Evolutionary conservation across 176 grass and related monocot genomes (phyloP).

Genomic region (Oropetium thomaeum): DNA sequence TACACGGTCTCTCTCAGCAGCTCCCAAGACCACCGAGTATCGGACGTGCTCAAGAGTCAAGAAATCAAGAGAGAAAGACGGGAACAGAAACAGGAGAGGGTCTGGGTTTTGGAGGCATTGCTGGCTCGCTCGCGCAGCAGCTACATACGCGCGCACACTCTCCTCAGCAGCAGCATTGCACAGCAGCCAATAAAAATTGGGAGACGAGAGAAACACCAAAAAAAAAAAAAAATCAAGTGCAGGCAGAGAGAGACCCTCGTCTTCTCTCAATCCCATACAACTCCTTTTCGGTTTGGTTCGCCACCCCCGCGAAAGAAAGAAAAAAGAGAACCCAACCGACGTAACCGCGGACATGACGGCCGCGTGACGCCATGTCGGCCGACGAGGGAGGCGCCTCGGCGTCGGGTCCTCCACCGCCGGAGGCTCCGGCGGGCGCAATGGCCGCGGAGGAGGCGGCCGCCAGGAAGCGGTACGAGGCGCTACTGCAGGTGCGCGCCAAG

Average conservation of each 20-base stretch:
- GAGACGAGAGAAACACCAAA: slow-evolving; percentile 20
- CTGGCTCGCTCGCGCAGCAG: not conserved
- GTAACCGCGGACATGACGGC: slow-evolving; percentile 34
- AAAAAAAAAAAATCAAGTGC: slow-evolving; percentile 29
- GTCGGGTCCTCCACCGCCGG: not conserved
- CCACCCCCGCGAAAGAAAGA: not conserved
- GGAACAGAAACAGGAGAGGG: not conserved
- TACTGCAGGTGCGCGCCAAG: slow-evolving; percentile 65
- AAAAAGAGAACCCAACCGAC: slow-evolving; percentile 35
- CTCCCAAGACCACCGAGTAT: slow-evolving; percentile 10
- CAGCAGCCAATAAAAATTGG: slow-evolving; percentile 7
- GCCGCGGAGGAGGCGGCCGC: slow-evolving; percentile 34
- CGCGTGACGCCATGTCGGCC: slow-evolving; percentile 25
- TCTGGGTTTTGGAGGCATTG: slow-evolving; percentile 7
- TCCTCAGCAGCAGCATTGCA: not conserved
- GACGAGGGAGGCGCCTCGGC: slow-evolving; percentile 42
- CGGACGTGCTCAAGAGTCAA: no score
- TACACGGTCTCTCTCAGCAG: not conserved
- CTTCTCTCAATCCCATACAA: not conserved
- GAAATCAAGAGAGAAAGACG: not conserved
- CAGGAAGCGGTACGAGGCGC: slow-evolving; percentile 52
- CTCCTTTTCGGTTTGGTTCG: not conserved
- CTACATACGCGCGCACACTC: not conserved
- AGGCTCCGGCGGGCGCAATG: not conserved
- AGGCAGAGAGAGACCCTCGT: not conserved